phyloP scores from a whole-genome alignment of 2,329 filamentous ascomycete genomes.

The Epichloe coenophiala region DNA sequence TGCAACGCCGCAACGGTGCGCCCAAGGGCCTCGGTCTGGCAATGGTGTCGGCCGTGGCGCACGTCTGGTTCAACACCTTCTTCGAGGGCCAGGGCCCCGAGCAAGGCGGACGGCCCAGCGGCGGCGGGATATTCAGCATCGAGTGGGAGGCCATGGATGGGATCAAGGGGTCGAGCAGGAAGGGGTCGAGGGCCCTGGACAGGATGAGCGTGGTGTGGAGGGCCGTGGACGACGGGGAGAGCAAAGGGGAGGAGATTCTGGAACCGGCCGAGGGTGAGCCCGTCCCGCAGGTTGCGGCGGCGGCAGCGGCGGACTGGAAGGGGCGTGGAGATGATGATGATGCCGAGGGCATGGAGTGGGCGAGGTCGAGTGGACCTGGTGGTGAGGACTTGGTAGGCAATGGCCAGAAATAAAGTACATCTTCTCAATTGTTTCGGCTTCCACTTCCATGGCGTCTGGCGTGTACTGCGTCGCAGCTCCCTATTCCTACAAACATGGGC shows the following conservation, averaged over 20 bases:
- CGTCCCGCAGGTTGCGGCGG: slow-evolving; percentile 50
- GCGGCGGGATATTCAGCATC: slow-evolving; percentile 49
- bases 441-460: neutral
- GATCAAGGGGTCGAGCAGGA: slow-evolving; percentile 76
- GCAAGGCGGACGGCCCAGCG: slow-evolving; percentile 47
- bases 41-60: slow-evolving; percentile 84
- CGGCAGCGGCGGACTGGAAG: slow-evolving; percentile 63
- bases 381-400: slow-evolving; percentile 19
- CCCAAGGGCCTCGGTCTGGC: slow-evolving; percentile 66
- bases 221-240: slow-evolving; percentile 17
- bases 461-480: neutral
- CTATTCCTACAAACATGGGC: neutral
- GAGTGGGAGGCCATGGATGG: slow-evolving; percentile 69
- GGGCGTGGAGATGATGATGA: slow-evolving; percentile 29
- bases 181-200: slow-evolving; percentile 67
- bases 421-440: neutral
- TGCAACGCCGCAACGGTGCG: slow-evolving; percentile 74
- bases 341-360: slow-evolving; percentile 13
- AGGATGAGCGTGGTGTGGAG: slow-evolving; percentile 78
- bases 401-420: slow-evolving; percentile 2
- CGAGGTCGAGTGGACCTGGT: slow-evolving; percentile 22
- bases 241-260: slow-evolving; percentile 24
- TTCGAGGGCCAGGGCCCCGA: slow-evolving; percentile 77
- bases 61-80: slow-evolving; percentile 93
- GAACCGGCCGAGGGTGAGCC: slow-evolving; percentile 55